Percentiles rank a stretch among this genome's conserved stretches.
phyloP scores from a whole-genome alignment of 345 rosid species.

The Citrus maxima region DNA sequence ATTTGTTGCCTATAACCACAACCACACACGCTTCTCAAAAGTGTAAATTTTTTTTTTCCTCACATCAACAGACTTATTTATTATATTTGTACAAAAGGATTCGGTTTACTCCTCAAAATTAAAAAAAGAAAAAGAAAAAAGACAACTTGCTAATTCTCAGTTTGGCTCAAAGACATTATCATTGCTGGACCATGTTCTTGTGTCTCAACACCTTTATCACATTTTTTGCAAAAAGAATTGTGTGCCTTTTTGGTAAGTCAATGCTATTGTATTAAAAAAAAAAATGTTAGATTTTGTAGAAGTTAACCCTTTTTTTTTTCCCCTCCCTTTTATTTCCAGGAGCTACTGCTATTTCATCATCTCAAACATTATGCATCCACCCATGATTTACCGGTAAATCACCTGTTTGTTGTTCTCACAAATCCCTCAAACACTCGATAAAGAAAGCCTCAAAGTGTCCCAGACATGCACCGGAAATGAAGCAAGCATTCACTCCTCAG shows the following conservation, averaged over 20 bases:
- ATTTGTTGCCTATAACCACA: neutral
- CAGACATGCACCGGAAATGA: slow-evolving; percentile 15
- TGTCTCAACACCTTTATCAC: neutral
- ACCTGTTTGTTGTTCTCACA: neutral
- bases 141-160: neutral
- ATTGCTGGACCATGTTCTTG: neutral
- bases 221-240: neutral
- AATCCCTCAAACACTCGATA: neutral
- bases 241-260: neutral
- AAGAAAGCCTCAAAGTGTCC: slow-evolving; percentile 14
- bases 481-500: neutral
- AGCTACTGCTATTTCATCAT: neutral
- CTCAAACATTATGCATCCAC: neutral
- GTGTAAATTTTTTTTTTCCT: no score
- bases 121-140: fast-evolving
- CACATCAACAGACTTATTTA: no score
- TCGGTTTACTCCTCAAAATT: no score
- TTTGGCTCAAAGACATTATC: neutral
- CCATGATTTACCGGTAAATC: neutral
- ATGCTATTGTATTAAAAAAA: neutral
- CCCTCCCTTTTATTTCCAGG: neutral
- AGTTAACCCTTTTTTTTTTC: no score
- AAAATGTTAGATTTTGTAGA: neutral
- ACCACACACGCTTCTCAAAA: neutral
- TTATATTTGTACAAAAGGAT: no score